Percentiles rank a stretch among this genome's conserved stretches.
Conservation (phyloP, 78 protist genomes). For the Protostelium mycophagum region DNA sequence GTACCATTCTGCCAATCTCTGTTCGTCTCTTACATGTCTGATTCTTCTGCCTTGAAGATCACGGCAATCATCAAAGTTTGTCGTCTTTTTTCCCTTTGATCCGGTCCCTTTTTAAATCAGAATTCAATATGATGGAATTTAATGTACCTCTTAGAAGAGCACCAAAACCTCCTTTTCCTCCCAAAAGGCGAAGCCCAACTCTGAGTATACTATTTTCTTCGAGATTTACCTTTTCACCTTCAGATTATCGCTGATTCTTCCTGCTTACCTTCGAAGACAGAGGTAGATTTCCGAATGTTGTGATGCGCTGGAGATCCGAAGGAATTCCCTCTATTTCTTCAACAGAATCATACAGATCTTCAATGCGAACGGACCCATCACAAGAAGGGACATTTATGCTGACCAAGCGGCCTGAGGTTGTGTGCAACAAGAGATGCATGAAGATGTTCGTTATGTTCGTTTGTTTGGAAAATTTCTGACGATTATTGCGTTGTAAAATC, state of each 20-base stretch:
- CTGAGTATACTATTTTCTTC: conserved; percentile 8
- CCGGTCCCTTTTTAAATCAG: conserved; percentile 10
- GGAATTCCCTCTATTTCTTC: not conserved
- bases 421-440: no score
- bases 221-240: not conserved
- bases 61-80: conserved; percentile 73
- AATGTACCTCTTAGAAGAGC: conserved; percentile 39
- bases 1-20: conserved; percentile 40
- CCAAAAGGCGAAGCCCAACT: conserved; percentile 32
- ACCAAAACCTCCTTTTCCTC: conserved; percentile 81
- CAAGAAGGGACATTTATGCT: no score
- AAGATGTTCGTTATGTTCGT: no score
- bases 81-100: conserved; percentile 55
- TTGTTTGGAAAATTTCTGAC: no score
- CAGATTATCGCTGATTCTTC: no score
- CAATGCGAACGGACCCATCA: not conserved
- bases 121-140: not conserved
- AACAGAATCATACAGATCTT: not conserved
- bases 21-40: conserved; percentile 54
- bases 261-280: not conserved
- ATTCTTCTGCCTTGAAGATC: conserved; percentile 70
- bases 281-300: not conserved
- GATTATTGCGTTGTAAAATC: no score
- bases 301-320: not conserved
- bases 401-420: no score